A percentile compares a stretch with the other conserved stretches of the same genome.
These are phyloP conservation scores for Stylosanthes scabra DNA, from an alignment of 331 rosid genomes.

Conservation along the genomic window DNA sequence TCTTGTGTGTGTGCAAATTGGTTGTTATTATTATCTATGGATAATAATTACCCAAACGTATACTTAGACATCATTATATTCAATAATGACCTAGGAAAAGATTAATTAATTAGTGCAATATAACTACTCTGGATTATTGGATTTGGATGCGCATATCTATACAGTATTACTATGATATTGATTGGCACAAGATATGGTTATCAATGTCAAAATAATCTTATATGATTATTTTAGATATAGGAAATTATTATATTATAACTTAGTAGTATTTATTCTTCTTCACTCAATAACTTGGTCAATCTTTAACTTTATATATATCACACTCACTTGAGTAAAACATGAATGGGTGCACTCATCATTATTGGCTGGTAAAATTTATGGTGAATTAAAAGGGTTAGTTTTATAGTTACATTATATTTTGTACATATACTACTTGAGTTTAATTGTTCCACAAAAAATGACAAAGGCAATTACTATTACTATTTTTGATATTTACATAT, in stretches of 20 bases:
- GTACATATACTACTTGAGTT: background rate
- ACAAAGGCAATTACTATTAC: background rate
- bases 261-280: background rate
- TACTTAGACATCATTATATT: conserved; percentile 75
- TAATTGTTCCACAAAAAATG: background rate
- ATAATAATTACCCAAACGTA: conserved; percentile 57
- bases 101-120: conserved; percentile 55
- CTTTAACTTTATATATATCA: conserved; percentile 14
- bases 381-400: background rate
- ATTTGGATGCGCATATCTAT: conserved; percentile 55
- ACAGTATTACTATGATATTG: conserved; percentile 14
- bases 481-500: background rate
- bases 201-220: conserved; percentile 37
- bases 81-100: conserved; percentile 58
- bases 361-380: background rate
- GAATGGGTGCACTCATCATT: background rate
- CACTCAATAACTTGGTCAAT: background rate
- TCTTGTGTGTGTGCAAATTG: conserved; percentile 39
- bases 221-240: conserved; percentile 9
- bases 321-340: background rate
- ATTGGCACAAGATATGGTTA: conserved; percentile 43
- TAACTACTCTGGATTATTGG: conserved; percentile 25
- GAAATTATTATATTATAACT: background rate
- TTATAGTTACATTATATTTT: background rate
- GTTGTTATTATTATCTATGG: conserved; percentile 49